Conservation (phyloP, 148 eudicot species). For the Beta vulgaris region DNA sequence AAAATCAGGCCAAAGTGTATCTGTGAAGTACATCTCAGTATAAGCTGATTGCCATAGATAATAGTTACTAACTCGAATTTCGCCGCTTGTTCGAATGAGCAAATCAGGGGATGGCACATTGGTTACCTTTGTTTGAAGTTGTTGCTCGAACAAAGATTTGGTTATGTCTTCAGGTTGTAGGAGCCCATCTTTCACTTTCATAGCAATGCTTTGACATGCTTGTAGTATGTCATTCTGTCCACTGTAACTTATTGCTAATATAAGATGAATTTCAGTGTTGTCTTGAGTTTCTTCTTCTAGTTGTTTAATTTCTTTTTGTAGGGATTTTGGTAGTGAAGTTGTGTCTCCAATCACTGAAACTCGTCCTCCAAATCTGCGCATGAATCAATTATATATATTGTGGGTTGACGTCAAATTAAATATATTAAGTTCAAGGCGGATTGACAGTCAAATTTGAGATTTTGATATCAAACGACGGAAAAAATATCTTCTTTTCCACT, state of each 20-base stretch:
- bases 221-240: slow-evolving; percentile 39
- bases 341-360: slow-evolving; percentile 37
- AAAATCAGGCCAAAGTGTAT: slow-evolving; percentile 35
- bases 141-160: slow-evolving; percentile 29
- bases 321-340: slow-evolving; percentile 21
- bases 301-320: slow-evolving; percentile 15
- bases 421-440: too few species aligned
- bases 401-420: too few species aligned
- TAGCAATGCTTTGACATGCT: slow-evolving; percentile 36
- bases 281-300: slow-evolving; percentile 29
- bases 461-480: too few species aligned
- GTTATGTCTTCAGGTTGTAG: slow-evolving; percentile 31
- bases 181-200: slow-evolving; percentile 37
- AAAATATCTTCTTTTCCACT: too few species aligned
- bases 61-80: slow-evolving; percentile 35
- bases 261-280: slow-evolving; percentile 1
- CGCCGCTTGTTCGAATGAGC: slow-evolving; percentile 46
- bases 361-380: slow-evolving; percentile 21
- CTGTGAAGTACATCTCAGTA: slow-evolving; percentile 34
- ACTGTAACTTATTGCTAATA: slow-evolving; percentile 26
- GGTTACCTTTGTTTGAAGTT: slow-evolving; percentile 34
- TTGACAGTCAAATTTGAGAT: too few species aligned
- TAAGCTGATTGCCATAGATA: slow-evolving; percentile 49
- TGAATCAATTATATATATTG: not conserved
- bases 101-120: slow-evolving; percentile 37